phyloP scores from a whole-genome alignment of 2,329 filamentous ascomycete species.

The Sporothrix euskadiensis region DNA sequence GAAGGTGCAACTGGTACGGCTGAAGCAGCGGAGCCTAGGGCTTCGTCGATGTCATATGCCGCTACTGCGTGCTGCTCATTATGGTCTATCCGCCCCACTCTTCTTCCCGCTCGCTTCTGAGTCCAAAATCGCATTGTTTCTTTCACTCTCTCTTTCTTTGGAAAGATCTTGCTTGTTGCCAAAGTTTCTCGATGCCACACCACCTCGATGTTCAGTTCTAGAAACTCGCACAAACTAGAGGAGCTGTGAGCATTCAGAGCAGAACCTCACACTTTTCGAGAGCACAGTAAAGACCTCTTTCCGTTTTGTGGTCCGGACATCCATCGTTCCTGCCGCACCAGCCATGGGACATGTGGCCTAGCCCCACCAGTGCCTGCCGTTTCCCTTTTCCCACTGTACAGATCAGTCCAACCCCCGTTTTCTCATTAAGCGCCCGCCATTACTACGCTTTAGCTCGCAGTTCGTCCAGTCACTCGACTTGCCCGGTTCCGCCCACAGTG shows the following conservation, averaged over 20 bases:
- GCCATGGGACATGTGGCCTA: conserved; percentile 7
- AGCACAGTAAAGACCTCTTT: neutral
- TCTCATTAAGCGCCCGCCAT: conserved; percentile 17
- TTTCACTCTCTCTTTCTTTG: neutral
- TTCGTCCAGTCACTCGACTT: conserved; percentile 13
- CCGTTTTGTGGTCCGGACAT: neutral
- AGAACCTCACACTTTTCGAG: neutral
- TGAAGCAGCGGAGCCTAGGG: neutral
- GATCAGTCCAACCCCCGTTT: neutral
- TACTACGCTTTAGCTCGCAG: conserved; percentile 15
- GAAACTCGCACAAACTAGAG: neutral
- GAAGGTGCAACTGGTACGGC: neutral
- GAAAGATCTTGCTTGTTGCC: neutral
- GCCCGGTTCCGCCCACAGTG: conserved; percentile 16
- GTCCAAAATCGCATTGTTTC: neutral
- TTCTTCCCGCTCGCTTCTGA: neutral
- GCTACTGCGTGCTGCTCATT: conserved; percentile 5
- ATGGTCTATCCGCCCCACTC: neutral
- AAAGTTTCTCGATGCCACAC: neutral
- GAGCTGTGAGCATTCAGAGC: neutral
- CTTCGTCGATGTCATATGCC: neutral
- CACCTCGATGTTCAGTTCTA: neutral
- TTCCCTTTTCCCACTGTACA: conserved; percentile 4
- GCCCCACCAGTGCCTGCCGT: conserved; percentile 7
- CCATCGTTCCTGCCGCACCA: conserved; percentile 2